phyloP scores from a whole-genome alignment of 176 grass and related monocot species.

The Triticum timopheevii region DNA sequence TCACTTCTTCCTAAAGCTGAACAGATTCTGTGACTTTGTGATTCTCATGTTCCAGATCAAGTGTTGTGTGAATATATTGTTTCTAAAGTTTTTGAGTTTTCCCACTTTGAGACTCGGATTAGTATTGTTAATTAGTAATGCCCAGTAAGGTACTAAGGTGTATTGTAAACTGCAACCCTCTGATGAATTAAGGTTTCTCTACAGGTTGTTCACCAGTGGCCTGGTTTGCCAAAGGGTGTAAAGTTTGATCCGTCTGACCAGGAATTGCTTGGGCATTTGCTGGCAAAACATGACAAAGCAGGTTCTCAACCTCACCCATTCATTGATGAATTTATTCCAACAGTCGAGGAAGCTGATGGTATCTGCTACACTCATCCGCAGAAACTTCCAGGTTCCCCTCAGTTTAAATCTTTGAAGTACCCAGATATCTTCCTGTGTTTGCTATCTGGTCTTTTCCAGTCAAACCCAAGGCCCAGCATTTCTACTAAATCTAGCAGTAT shows the following conservation, averaged over 20 bases:
- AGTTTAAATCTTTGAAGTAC: not conserved
- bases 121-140: not conserved
- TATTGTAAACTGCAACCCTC: slow-evolving; percentile 12
- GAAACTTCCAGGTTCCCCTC: slow-evolving; percentile 77
- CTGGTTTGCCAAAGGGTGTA: slow-evolving; percentile 92
- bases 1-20: slow-evolving; percentile 19
- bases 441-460: not conserved
- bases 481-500: not conserved
- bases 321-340: slow-evolving; percentile 93
- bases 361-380: slow-evolving; percentile 97
- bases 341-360: slow-evolving; percentile 80
- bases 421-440: slow-evolving; percentile 6
- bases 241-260: slow-evolving; percentile 96
- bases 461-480: not conserved
- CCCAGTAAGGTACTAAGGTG: not conserved
- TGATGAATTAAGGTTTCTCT: slow-evolving; percentile 26
- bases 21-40: slow-evolving; percentile 13
- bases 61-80: slow-evolving; percentile 17
- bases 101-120: not conserved
- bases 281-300: slow-evolving; percentile 58
- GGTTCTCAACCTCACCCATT: slow-evolving; percentile 74
- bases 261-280: slow-evolving; percentile 85
- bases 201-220: slow-evolving; percentile 93
- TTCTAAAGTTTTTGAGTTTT: slow-evolving; percentile 6
- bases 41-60: slow-evolving; percentile 14